Percentiles rank a stretch among this genome's conserved stretches.
Conservation (phyloP, 441 rosid genomes). For the Corymbia citriodora region DNA sequence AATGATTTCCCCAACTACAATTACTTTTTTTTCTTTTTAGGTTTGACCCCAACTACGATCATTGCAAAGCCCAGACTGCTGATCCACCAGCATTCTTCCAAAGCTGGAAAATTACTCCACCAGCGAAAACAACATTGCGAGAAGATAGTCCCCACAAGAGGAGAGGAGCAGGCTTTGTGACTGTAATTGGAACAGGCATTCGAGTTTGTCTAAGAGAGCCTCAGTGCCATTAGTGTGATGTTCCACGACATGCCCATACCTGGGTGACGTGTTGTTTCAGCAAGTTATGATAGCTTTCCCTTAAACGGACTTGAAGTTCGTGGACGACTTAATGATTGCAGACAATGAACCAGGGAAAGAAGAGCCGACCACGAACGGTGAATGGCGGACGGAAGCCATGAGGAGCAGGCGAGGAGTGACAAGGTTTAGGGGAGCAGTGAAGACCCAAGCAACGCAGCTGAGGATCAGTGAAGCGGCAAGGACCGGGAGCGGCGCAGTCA, state of each 20-base stretch:
- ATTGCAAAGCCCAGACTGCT: conserved; percentile 56
- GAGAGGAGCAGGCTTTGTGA: conserved; percentile 3
- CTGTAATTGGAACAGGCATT: not conserved
- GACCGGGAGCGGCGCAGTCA: accelerated
- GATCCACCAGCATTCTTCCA: conserved; percentile 57
- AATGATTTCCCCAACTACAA: conserved; percentile 52
- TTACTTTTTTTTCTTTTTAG: not conserved
- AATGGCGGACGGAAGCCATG: too few relatives aligned
- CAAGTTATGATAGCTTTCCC: not conserved
- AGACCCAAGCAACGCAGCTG: too few relatives aligned
- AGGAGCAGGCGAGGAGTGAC: too few relatives aligned
- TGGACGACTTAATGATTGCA: too few relatives aligned
- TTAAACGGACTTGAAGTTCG: not conserved
- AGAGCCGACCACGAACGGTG: too few relatives aligned
- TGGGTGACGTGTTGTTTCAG: not conserved
- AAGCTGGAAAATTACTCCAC: conserved; percentile 60
- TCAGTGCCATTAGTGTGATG: not conserved
- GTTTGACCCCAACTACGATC: conserved; percentile 32
- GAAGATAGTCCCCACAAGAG: conserved; percentile 26
- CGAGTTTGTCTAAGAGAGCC: not conserved
- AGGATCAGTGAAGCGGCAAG: too few relatives aligned
- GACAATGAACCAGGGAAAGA: too few relatives aligned
- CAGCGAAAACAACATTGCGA: conserved; percentile 54
- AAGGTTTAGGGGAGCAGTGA: too few relatives aligned
- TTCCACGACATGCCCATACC: not conserved